These are phyloP conservation scores for Russula brevipes DNA, from an alignment of 768 basidiomycete species.

Conservation along the genomic window DNA sequence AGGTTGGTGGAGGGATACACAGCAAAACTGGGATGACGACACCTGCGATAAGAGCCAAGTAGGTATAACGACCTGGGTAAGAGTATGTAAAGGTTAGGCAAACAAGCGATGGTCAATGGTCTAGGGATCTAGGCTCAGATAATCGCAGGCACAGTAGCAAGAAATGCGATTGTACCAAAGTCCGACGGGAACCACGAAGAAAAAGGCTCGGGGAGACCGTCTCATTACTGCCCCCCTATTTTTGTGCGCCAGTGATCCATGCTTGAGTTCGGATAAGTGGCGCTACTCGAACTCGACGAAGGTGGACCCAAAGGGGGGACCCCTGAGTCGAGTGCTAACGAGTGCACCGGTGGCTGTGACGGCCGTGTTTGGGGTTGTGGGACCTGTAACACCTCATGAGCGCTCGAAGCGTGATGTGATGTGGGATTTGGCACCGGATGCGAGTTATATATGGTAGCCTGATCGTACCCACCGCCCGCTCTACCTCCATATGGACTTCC, in stretches of 20 bases:
- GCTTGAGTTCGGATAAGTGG: constrained; percentile 10
- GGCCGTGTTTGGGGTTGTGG: constrained; percentile 14
- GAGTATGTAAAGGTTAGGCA: not conserved
- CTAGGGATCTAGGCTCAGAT: constrained; percentile 12
- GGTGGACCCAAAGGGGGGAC: constrained; percentile 5
- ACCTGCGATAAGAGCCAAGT: constrained; percentile 14
- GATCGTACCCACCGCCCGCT: constrained; percentile 19
- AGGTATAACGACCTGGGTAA: constrained; percentile 7
- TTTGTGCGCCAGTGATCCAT: constrained; percentile 21
- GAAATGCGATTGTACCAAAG: constrained; percentile 14
- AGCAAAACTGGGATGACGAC: constrained; percentile 9
- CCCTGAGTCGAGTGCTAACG: constrained; percentile 13
- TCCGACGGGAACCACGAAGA: constrained; percentile 5
- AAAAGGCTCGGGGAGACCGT: not conserved
- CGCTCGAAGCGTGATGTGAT: not conserved
- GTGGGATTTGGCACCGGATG: constrained; percentile 18
- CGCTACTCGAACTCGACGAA: constrained; percentile 1
- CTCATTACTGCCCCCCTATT: constrained; percentile 15
- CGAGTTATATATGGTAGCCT: constrained; percentile 11
- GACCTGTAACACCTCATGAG: constrained; percentile 17
- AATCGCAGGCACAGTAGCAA: constrained; percentile 10
- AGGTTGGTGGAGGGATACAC: constrained; percentile 14
- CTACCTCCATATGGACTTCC: constrained; percentile 16
- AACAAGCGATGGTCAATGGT: constrained; percentile 3
- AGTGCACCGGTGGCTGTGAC: constrained; percentile 14